Evolutionary conservation across 495 filamentous ascomycete species (phyloP), one percentile per base, ranked within the genome.

Genomic region (Penicillium flavigenum): DNA sequence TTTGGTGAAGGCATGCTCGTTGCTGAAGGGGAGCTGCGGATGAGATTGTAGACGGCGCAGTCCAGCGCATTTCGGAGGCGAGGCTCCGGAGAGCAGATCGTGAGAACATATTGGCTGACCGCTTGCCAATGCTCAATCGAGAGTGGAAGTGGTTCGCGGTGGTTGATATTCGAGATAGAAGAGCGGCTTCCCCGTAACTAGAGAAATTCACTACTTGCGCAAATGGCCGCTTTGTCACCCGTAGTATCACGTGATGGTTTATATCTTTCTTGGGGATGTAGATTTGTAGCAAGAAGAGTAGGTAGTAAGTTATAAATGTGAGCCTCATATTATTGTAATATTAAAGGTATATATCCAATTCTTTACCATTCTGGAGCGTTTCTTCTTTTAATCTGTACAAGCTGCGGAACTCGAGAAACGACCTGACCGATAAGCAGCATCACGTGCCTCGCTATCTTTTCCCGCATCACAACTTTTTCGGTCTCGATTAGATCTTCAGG

Each of bases 391-490:
- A 19, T 8, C 11, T 57, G 17, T 36, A 19, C 5, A 31, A 31
- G 26, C 27, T 44, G 32, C 29, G 17, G n/a, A 22, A 29, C n/a
- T 29, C 36, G 24, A 14, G 20, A 5, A 45, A 7, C 62, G 60
- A 63, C 34, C 44, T 62, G 57, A 66, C 69, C 60, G 63, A 66
- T 68, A 70, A 68, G 64, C 27, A 19, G 19, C 29, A 44, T 63
- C 63, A 65, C 61, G 60, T 67, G 68, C 36, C 48, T 43, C 47
- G 51, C 63, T 66, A 69, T 69, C 66, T 69, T 59, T 48, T 68
- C 60, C 65, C 58, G 60, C 55, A 54, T 63, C 64, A 63, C 64
- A 71, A 76, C 70, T 73, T 76, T 76, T 74, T 73, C 66, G 56
- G 54, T 32, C 32, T 53, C 60, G 58, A 69, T 62, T 69, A 64